These are phyloP conservation scores for Corchorus olitorius DNA, from an alignment of 345 rosid genomes.

Conservation along the genomic window DNA sequence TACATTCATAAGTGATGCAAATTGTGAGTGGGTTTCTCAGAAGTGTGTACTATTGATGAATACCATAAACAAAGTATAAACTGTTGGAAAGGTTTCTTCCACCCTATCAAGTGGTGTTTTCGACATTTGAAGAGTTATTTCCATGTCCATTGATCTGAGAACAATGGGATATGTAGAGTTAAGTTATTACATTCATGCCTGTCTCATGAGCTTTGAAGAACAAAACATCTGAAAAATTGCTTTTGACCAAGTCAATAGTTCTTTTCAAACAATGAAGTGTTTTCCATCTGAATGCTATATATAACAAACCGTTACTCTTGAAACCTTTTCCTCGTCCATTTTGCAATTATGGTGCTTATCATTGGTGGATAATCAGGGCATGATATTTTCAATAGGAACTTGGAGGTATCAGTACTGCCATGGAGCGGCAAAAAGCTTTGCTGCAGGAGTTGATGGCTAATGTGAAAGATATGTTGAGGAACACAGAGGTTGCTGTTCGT, in stretches of 20 bases:
- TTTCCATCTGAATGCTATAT: conserved; percentile 3
- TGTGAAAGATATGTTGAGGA: conserved; percentile 80
- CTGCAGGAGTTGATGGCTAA: conserved; percentile 77
- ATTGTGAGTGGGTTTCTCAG: not conserved
- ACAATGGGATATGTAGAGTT: not conserved
- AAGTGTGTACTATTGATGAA: not conserved
- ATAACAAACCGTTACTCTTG: not conserved
- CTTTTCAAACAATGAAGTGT: conserved; percentile 1
- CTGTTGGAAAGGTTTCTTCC: not conserved
- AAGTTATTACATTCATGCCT: not conserved
- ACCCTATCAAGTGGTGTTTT: not conserved
- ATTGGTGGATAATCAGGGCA: not conserved
- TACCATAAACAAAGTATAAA: not conserved
- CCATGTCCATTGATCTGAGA: not conserved
- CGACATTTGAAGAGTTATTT: conserved; percentile 3
- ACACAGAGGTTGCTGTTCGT: conserved; percentile 85
- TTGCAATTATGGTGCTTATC: not conserved
- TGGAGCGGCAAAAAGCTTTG: conserved; percentile 82
- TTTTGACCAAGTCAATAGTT: not conserved
- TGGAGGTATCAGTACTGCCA: conserved; percentile 79
- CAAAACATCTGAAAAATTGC: not conserved
- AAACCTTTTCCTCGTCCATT: conserved; percentile 8
- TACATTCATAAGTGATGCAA: not conserved
- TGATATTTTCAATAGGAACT: conserved; percentile 58
- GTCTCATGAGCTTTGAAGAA: conserved; percentile 6